These are phyloP conservation scores for Penicillium fuscoglaucum DNA, from an alignment of 2,329 filamentous ascomycete genomes.

Conservation along the genomic window DNA sequence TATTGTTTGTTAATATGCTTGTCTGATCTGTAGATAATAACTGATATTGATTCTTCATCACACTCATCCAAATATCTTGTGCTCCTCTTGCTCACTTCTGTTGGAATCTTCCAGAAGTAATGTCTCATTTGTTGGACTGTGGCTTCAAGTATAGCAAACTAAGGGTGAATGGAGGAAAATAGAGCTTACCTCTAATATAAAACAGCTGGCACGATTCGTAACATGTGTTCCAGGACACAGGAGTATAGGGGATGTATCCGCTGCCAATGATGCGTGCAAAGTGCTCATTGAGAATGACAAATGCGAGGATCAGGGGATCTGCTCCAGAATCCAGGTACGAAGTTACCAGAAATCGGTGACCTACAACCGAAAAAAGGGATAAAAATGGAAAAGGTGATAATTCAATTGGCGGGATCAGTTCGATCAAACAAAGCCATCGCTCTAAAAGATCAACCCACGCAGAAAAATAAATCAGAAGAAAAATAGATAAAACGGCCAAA, in stretches of 20 bases:
- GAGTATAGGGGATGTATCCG: not conserved
- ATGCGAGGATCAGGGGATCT: no score
- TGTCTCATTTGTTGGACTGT: not conserved
- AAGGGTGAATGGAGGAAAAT: not conserved
- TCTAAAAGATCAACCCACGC: constrained; percentile 1
- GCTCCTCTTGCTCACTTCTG: not conserved
- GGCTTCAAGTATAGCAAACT: not conserved
- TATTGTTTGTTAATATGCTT: not conserved
- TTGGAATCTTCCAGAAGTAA: not conserved
- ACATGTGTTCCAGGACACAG: not conserved
- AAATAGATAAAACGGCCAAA: constrained; percentile 14
- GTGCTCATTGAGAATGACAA: not conserved
- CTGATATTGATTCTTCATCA: not conserved
- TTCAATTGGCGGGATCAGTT: constrained; percentile 5
- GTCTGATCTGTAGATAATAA: constrained; percentile 1
- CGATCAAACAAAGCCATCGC: constrained; percentile 3
- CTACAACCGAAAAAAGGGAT: not conserved
- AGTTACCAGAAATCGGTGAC: not conserved
- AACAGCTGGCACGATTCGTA: not conserved
- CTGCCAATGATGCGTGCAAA: not conserved
- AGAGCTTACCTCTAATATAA: not conserved
- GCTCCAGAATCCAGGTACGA: not conserved
- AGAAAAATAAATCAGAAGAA: constrained; percentile 5
- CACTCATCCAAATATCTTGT: no score
- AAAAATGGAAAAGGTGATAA: not conserved